These are phyloP conservation scores for Amaranthus tricolor DNA, from an alignment of 179 eudicot species.

Conservation along the genomic window DNA sequence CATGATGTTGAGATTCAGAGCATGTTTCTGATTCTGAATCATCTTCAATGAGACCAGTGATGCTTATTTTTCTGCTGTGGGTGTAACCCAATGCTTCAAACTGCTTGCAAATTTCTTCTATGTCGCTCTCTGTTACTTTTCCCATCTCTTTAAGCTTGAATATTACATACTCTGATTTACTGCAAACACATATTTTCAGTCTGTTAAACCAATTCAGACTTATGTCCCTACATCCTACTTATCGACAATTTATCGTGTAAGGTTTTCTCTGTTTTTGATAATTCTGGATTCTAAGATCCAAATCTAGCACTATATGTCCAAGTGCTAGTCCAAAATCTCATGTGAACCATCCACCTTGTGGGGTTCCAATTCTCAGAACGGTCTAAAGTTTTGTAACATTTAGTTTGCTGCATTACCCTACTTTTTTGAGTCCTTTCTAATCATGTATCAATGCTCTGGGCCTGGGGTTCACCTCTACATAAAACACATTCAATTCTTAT, in stretches of 20 bases:
- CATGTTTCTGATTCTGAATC: conserved; percentile 1
- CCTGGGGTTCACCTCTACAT: too few species aligned
- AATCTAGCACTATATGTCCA: too few species aligned
- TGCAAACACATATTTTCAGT: conserved; percentile 30
- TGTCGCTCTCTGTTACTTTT: conserved; percentile 43
- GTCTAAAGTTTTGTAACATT: too few species aligned
- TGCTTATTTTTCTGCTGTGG: conserved; percentile 42
- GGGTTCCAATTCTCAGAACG: too few species aligned
- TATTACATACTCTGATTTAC: conserved; percentile 58
- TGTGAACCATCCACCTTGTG: too few species aligned
- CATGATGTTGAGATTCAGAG: neutral
- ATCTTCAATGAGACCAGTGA: conserved; percentile 42
- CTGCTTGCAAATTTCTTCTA: conserved; percentile 39
- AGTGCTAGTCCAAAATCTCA: too few species aligned
- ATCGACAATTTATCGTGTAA: neutral
- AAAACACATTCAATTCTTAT: too few species aligned
- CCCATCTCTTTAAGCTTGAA: conserved; percentile 71
- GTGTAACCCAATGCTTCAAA: conserved; percentile 40
- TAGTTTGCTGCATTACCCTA: too few species aligned
- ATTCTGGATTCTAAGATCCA: too few species aligned
- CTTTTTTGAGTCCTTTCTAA: too few species aligned
- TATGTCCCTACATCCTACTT: neutral
- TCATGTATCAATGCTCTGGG: too few species aligned
- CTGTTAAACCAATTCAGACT: neutral
- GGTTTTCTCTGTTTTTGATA: neutral